Evolutionary conservation across 192 early-diverging fungal genomes (phyloP).

Genomic region (Funneliformis geosporum): DNA sequence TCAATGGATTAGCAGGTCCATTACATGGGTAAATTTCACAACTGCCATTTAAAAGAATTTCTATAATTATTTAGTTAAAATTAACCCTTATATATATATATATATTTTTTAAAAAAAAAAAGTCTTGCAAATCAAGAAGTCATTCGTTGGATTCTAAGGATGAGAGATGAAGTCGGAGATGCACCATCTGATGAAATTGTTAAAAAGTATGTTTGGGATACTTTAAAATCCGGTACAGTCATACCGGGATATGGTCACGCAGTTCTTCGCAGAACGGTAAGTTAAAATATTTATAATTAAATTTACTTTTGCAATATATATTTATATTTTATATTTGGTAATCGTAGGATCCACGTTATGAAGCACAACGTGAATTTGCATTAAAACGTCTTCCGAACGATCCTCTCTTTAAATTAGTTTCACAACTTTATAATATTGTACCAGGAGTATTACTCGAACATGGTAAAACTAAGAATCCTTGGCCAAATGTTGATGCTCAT

Average conservation of each 20-base stretch:
- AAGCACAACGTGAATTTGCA: conserved; percentile 98
- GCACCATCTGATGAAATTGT: conserved; percentile 90
- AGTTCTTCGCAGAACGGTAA: conserved; percentile 77
- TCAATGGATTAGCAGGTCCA: conserved; percentile 97
- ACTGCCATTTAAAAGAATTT: not conserved
- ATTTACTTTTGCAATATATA: not conserved
- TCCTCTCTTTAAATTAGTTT: conserved; percentile 95
- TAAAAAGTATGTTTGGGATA: conserved; percentile 95
- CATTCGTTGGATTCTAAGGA: conserved; percentile 93
- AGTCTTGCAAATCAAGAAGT: conserved; percentile 99
- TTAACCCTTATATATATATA: not conserved
- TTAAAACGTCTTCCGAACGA: conserved; percentile 97
- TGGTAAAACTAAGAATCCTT: conserved; percentile 99
- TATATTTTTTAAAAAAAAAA: not conserved
- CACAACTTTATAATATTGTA: conserved; percentile 95
- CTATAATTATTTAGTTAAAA: not conserved
- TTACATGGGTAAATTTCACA: conserved; percentile 74
- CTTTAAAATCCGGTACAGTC: conserved; percentile 93
- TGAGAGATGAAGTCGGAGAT: conserved; percentile 80
- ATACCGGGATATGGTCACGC: conserved; percentile 99
- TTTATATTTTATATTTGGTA: not conserved
- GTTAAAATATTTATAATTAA: not conserved
- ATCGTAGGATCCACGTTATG: conserved; percentile 87
- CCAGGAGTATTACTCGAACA: conserved; percentile 96
- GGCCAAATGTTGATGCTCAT: conserved; percentile 99